phyloP scores from a whole-genome alignment of 2,329 filamentous ascomycete species.

The Botrytis tulipae region DNA sequence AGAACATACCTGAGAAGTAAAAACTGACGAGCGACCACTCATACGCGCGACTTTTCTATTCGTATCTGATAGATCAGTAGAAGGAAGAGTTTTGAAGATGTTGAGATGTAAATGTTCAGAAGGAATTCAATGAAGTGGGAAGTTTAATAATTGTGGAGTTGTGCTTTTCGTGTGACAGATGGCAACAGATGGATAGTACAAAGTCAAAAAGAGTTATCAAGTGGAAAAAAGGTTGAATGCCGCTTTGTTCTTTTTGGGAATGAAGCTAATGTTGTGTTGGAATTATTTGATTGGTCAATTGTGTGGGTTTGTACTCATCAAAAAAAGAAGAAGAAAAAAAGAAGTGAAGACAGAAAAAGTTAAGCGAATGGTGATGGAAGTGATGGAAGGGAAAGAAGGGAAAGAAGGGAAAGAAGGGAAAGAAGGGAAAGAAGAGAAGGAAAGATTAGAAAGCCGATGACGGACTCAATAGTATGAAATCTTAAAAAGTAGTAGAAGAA shows the following conservation, averaged over 20 bases:
- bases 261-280: background rate
- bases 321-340: background rate
- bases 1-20: constrained; percentile 75
- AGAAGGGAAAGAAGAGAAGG: background rate
- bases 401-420: too few species aligned
- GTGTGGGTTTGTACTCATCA: background rate
- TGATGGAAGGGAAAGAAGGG: too few species aligned
- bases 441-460: constrained; percentile 11
- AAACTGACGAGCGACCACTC: constrained; percentile 80
- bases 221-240: constrained; percentile 14
- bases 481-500: background rate
- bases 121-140: constrained; percentile 1
- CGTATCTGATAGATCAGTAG: constrained; percentile 9
- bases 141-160: constrained; percentile 14
- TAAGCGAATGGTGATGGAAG: background rate
- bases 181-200: too few species aligned
- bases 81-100: background rate
- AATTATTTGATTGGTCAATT: constrained; percentile 11
- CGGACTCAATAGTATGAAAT: background rate
- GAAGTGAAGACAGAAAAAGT: background rate
- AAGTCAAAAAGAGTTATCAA: background rate
- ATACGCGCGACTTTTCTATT: constrained; percentile 61
- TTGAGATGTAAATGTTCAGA: background rate
- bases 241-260: background rate
- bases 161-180: constrained; percentile 1